Conservation (phyloP, 176 grass and related monocot genomes). For the barley (Hordeum vulgare) region DNA sequence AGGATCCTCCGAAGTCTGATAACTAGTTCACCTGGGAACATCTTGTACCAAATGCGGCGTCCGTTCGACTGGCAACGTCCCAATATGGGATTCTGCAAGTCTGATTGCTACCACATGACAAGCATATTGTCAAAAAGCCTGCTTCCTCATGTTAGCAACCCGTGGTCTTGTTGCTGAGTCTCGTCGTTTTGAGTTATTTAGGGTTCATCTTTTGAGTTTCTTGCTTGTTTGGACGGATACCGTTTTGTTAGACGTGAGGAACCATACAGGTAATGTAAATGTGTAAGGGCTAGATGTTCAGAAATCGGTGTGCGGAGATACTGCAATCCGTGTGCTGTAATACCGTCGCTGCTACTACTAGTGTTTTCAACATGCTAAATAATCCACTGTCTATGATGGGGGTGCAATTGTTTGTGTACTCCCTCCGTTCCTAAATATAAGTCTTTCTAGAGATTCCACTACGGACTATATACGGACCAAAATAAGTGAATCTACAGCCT, state of each 20-base stretch:
- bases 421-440: too few relatives aligned
- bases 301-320: background rate
- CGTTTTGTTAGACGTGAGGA: background rate
- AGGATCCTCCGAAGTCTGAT: slow-evolving; percentile 38
- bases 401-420: background rate
- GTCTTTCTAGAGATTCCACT: too few relatives aligned
- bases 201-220: background rate
- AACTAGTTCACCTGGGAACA: slow-evolving; percentile 26
- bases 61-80: background rate
- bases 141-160: slow-evolving; percentile 5
- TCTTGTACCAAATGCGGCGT: slow-evolving; percentile 2
- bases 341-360: background rate
- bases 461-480: too few relatives aligned
- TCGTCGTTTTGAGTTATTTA: background rate
- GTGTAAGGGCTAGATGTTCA: slow-evolving; percentile 20
- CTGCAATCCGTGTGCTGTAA: background rate
- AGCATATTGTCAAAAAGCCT: slow-evolving; percentile 14
- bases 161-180: background rate
- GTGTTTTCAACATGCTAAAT: background rate
- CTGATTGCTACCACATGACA: background rate
- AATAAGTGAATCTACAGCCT: too few relatives aligned
- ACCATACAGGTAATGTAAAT: slow-evolving; percentile 16
- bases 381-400: background rate
- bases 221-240: background rate
- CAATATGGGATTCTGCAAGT: background rate